These are phyloP conservation scores for Lumnitzera racemosa DNA, from an alignment of 345 rosid species.

Conservation along the genomic window DNA sequence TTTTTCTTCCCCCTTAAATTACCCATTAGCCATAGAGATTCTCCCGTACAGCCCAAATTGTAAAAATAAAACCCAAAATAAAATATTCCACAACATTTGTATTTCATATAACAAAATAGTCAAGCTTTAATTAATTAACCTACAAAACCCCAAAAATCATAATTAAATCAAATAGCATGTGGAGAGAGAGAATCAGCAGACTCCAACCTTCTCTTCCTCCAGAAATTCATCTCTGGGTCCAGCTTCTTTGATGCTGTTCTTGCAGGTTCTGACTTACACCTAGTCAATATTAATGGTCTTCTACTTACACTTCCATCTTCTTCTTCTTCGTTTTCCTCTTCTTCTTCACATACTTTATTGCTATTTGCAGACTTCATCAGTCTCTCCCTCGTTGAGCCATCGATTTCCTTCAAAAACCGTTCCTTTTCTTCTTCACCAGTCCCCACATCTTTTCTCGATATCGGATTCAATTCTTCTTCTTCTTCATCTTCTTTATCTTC, in stretches of 20 bases:
- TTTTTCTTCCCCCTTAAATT: neutral
- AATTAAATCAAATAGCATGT: conserved; percentile 15
- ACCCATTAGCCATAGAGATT: conserved; percentile 34
- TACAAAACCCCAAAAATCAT: neutral
- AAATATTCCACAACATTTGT: neutral
- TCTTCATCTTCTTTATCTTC: conserved; percentile 13
- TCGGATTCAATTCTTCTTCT: conserved; percentile 14
- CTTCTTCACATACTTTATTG: conserved; percentile 9
- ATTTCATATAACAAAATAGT: too few relatives aligned
- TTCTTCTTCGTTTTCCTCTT: conserved; percentile 12
- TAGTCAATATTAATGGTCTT: conserved; percentile 39
- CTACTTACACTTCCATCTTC: conserved; percentile 8
- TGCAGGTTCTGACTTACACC: conserved; percentile 90
- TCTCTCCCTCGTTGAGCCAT: neutral
- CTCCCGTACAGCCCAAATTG: conserved; percentile 25
- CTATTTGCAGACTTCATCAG: conserved; percentile 4
- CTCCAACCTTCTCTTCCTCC: conserved; percentile 56
- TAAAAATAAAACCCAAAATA: conserved; percentile 14
- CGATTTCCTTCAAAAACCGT: conserved; percentile 4
- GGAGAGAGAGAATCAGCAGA: conserved; percentile 5
- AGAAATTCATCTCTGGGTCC: conserved; percentile 34
- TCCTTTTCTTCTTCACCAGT: conserved; percentile 1
- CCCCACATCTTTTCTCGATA: conserved; percentile 5
- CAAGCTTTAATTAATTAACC: too few relatives aligned
- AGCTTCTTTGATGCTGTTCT: conserved; percentile 51